phyloP scores from a whole-genome alignment of 768 basidiomycete genomes.

The Mycena floridula region DNA sequence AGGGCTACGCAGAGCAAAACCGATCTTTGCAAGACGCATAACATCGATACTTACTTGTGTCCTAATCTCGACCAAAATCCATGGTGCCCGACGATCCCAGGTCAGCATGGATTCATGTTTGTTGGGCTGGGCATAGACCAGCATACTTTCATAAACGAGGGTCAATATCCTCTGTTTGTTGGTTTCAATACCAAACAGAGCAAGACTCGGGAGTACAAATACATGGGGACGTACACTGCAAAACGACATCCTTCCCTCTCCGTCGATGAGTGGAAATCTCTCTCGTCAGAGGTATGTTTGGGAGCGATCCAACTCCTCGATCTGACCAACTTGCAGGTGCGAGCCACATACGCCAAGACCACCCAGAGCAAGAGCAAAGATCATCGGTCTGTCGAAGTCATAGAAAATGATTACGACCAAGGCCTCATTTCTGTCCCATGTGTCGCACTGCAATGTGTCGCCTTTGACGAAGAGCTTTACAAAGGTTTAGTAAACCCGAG shows the following conservation, averaged over 20 bases:
- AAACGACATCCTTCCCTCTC: conserved; percentile 33
- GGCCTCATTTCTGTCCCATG: conserved; percentile 42
- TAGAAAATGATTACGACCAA: conserved; percentile 36
- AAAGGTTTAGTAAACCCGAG: conserved; percentile 1
- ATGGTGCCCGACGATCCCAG: conserved; percentile 45
- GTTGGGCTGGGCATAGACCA: conserved; percentile 44
- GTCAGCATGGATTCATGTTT: conserved; percentile 50
- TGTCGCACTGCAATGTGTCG: conserved; percentile 38
- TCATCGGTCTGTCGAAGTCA: conserved; percentile 23
- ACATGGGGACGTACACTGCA: conserved; percentile 42
- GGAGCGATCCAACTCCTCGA: not conserved
- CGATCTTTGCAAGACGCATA: conserved; percentile 12
- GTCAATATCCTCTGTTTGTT: conserved; percentile 37
- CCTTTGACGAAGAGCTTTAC: conserved; percentile 37
- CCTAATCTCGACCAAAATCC: conserved; percentile 47
- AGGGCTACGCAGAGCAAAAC: too few species aligned
- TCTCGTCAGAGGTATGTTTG: conserved; percentile 31
- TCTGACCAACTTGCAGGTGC: conserved; percentile 20
- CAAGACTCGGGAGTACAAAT: conserved; percentile 36
- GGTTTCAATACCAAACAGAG: conserved; percentile 21
- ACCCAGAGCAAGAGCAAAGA: conserved; percentile 35
- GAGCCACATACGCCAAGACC: conserved; percentile 28
- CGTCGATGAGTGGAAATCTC: conserved; percentile 39
- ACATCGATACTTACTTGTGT: conserved; percentile 38
- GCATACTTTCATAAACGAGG: conserved; percentile 33